Percentiles rank a stretch among this genome's conserved stretches.
phyloP scores from a whole-genome alignment of 352 stramenopile genomes.

The Phytophthora tubulina region DNA sequence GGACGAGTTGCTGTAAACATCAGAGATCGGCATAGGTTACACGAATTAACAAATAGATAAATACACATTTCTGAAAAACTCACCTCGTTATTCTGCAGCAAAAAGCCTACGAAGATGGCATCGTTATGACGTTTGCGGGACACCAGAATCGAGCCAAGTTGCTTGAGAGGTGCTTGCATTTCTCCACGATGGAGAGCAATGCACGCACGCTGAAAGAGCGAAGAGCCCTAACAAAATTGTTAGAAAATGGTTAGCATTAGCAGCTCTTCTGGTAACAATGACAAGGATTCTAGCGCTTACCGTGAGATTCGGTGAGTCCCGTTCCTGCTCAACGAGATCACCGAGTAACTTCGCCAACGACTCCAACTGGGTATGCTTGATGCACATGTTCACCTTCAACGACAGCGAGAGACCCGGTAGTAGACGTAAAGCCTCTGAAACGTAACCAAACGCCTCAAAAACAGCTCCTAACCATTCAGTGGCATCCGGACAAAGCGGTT shows the following conservation, averaged over 20 bases:
- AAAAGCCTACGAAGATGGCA: constrained; percentile 59
- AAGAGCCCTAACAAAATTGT: constrained; percentile 51
- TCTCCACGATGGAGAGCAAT: constrained; percentile 51
- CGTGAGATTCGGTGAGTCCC: constrained; percentile 54
- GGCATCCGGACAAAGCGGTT: constrained; percentile 49
- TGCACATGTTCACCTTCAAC: constrained; percentile 72
- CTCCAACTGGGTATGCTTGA: constrained; percentile 66
- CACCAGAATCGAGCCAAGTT: constrained; percentile 35
- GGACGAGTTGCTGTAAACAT: constrained; percentile 31
- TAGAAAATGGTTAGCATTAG: not conserved
- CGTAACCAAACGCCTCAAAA: constrained; percentile 76
- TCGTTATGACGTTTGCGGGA: constrained; percentile 45
- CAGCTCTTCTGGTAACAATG: not conserved
- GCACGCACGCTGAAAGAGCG: constrained; percentile 67
- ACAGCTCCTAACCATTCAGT: constrained; percentile 65
- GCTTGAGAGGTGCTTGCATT: constrained; percentile 34
- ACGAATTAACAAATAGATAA: not conserved
- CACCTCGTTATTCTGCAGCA: constrained; percentile 62
- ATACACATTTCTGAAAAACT: not conserved
- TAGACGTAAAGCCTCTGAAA: constrained; percentile 48
- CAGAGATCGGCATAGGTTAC: too few species aligned
- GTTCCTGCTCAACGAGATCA: constrained; percentile 32
- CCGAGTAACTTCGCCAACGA: constrained; percentile 49
- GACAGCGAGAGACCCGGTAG: constrained; percentile 46
- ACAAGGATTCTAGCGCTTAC: constrained; percentile 31